These are phyloP conservation scores for Mucor saturninus DNA, from an alignment of 371 early-diverging fungal species.

Conservation along the genomic window DNA sequence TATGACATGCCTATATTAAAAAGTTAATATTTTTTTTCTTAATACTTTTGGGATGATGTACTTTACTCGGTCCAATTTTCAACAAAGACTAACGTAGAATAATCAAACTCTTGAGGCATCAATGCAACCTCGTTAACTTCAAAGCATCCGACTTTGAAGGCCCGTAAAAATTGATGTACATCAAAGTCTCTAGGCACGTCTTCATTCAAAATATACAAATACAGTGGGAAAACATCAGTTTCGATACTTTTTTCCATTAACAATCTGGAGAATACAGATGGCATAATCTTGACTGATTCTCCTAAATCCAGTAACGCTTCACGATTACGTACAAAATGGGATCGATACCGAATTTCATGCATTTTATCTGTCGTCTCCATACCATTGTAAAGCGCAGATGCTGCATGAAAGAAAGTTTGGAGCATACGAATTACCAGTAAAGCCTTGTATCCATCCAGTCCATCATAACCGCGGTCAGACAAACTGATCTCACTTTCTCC, in stretches of 20 bases:
- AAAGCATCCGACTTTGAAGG: conserved; percentile 45
- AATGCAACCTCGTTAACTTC: conserved; percentile 42
- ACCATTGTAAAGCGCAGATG: conserved; percentile 37
- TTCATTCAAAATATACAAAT: conserved; percentile 43
- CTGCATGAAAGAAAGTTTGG: conserved; percentile 51
- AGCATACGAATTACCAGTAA: conserved; percentile 45
- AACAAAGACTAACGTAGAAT: conserved; percentile 39
- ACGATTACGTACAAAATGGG: conserved; percentile 26
- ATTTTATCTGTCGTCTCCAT: conserved; percentile 16
- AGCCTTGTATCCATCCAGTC: conserved; percentile 42
- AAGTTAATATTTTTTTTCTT: neutral
- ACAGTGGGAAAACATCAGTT: conserved; percentile 56
- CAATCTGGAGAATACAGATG: conserved; percentile 30
- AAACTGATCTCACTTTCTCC: neutral
- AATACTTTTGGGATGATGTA: neutral
- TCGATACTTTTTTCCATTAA: conserved; percentile 66
- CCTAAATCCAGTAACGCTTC: conserved; percentile 38
- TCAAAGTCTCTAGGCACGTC: conserved; percentile 29
- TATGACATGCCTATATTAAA: conserved; percentile 37
- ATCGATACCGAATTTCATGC: conserved; percentile 17
- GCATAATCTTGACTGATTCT: conserved; percentile 36
- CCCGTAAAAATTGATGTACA: conserved; percentile 34
- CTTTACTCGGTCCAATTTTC: conserved; percentile 52
- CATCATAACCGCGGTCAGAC: conserved; percentile 21
- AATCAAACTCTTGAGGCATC: conserved; percentile 37